Conservation (phyloP, 176 grass and related monocot genomes). For the Eremochloa ophiuroides region DNA sequence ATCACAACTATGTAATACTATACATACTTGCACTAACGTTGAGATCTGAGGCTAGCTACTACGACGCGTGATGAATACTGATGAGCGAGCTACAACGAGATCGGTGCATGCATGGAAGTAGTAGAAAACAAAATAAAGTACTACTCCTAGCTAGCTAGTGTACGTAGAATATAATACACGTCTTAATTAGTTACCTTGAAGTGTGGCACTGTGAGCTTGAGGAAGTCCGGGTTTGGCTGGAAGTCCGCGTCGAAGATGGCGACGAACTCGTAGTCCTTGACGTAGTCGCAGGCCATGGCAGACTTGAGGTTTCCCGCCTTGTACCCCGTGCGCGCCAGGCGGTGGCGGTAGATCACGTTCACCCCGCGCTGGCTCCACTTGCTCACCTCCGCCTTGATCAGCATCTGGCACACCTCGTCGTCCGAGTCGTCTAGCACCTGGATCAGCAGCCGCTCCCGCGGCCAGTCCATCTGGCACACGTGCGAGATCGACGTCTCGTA, state of each 20-base stretch:
- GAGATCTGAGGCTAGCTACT: conserved; percentile 14
- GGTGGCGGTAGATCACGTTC: conserved; percentile 83
- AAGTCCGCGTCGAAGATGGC: conserved; percentile 98
- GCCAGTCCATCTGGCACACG: conserved; percentile 92
- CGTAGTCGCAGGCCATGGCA: conserved; percentile 92
- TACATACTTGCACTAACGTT: not conserved
- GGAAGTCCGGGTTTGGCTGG: conserved; percentile 93
- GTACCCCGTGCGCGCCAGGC: conserved; percentile 77
- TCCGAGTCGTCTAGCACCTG: conserved; percentile 97
- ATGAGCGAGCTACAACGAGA: not conserved
- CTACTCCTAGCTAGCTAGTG: too few species aligned
- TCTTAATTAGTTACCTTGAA: conserved; percentile 59
- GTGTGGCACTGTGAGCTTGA: conserved; percentile 91
- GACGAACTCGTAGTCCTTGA: conserved; percentile 85
- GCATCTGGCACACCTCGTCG: conserved; percentile 63
- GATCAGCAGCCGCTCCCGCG: conserved; percentile 64
- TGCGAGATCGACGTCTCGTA: conserved; percentile 91
- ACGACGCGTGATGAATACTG: not conserved
- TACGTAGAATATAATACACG: too few species aligned
- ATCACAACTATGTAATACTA: not conserved
- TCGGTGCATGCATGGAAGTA: not conserved
- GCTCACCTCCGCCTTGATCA: conserved; percentile 79
- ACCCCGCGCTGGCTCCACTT: conserved; percentile 85
- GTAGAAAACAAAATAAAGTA: not conserved
- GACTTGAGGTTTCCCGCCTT: conserved; percentile 97